Conservation (phyloP, 257 asterid species). For the Capsicum pubescens region DNA sequence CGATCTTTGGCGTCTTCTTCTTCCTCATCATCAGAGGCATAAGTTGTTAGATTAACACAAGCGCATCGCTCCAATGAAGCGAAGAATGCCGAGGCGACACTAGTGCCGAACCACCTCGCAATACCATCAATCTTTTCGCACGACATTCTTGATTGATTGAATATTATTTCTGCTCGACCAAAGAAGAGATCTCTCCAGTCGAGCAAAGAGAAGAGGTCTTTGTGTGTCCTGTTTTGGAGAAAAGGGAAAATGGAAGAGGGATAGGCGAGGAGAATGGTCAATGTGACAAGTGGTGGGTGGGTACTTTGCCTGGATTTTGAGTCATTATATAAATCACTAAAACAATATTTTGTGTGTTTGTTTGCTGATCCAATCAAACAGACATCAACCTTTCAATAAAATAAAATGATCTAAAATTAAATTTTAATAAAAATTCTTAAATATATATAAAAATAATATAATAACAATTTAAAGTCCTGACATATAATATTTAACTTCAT, state of each 20-base stretch:
- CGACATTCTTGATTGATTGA: constrained; percentile 42
- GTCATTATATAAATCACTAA: no score
- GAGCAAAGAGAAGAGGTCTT: constrained; percentile 11
- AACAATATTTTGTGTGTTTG: no score
- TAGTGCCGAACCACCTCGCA: constrained; percentile 88
- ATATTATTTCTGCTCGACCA: background rate
- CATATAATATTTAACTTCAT: no score
- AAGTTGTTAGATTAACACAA: constrained; percentile 81
- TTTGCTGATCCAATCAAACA: no score
- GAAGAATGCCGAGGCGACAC: constrained; percentile 91
- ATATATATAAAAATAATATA: no score
- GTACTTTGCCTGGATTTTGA: background rate
- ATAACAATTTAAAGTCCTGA: no score
- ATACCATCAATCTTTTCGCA: constrained; percentile 76
- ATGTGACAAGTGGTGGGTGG: background rate
- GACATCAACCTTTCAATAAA: no score
- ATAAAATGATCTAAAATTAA: no score
- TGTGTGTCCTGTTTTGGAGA: background rate
- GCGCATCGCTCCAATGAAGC: constrained; percentile 93
- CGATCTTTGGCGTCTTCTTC: constrained; percentile 80
- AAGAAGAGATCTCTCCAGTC: background rate
- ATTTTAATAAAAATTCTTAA: no score
- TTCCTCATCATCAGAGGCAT: constrained; percentile 79
- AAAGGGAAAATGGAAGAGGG: background rate
- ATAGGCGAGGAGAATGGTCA: constrained; percentile 6